Conservation (phyloP, 192 early-diverging fungal species). For the Pilobolus umbonatus region DNA sequence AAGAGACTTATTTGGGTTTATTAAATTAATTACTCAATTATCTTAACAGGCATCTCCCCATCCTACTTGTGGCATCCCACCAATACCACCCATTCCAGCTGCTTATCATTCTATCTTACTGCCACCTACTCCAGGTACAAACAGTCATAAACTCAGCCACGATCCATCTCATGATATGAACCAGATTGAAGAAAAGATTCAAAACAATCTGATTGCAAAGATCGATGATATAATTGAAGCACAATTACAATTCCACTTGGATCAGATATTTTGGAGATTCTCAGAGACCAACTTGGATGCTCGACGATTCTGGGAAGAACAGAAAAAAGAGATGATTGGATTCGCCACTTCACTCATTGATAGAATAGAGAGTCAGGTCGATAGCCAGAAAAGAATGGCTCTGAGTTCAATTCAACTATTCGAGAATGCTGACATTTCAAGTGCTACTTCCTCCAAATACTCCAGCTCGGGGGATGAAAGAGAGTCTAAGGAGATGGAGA, state of each 20-base stretch:
- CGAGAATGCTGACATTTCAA: too few relatives aligned
- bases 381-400: not conserved
- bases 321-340: conserved; percentile 9
- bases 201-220: conserved; percentile 4
- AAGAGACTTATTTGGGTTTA: too few relatives aligned
- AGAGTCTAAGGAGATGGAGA: not conserved
- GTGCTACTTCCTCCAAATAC: not conserved
- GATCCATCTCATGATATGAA: not conserved
- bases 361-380: not conserved
- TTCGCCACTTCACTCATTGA: conserved; percentile 1
- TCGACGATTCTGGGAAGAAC: conserved; percentile 17
- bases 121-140: too few relatives aligned
- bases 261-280: conserved; percentile 16
- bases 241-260: conserved; percentile 13
- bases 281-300: conserved; percentile 18
- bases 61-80: too few relatives aligned
- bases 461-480: not conserved
- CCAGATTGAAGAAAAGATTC: not conserved
- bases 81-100: too few relatives aligned
- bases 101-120: too few relatives aligned
- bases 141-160: too few relatives aligned
- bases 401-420: too few relatives aligned
- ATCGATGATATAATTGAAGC: conserved; percentile 13
- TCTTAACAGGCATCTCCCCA: too few relatives aligned
- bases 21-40: too few relatives aligned